A percentile compares a stretch with the other conserved stretches of the same genome.
Conservation (phyloP, 2,329 filamentous ascomycete genomes). For the Cladophialophora psammophila region DNA sequence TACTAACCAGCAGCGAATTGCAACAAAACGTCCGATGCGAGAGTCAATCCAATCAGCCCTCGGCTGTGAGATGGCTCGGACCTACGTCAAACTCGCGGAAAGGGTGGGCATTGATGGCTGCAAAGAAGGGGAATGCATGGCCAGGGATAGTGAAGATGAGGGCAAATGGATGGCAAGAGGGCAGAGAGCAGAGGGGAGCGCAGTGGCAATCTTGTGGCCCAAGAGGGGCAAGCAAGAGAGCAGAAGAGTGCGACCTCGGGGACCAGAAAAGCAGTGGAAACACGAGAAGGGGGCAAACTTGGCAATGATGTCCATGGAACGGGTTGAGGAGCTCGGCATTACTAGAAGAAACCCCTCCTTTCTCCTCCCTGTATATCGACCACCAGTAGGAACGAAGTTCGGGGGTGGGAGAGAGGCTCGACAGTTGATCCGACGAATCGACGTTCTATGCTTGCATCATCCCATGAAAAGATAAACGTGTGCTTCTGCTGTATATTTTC, state of each 20-base stretch:
- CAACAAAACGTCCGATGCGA: constrained; percentile 15
- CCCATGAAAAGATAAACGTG: not conserved
- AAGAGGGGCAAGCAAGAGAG: constrained; percentile 2
- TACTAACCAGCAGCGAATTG: constrained; percentile 5
- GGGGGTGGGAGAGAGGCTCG: not conserved
- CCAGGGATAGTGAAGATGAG: not conserved
- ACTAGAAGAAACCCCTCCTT: constrained; percentile 4
- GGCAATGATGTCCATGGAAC: constrained; percentile 31
- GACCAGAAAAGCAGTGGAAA: constrained; percentile 6
- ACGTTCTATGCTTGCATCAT: constrained; percentile 22
- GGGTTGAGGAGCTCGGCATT: not conserved
- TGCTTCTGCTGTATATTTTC: not conserved
- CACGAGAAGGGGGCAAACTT: not conserved
- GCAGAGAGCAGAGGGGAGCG: not conserved
- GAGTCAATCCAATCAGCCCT: constrained; percentile 8
- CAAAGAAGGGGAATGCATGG: not conserved
- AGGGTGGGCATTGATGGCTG: constrained; percentile 4
- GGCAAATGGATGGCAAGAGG: not conserved
- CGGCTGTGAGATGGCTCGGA: constrained; percentile 18
- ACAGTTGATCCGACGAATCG: constrained; percentile 1
- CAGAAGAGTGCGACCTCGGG: not conserved
- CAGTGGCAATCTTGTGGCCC: not conserved
- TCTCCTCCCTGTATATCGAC: not conserved
- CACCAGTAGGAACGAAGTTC: not conserved
- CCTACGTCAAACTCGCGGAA: constrained; percentile 27